Base-by-base conservation (phyloP, 371 early-diverging fungal genomes). In the Cokeromyces recurvatus region DNA sequence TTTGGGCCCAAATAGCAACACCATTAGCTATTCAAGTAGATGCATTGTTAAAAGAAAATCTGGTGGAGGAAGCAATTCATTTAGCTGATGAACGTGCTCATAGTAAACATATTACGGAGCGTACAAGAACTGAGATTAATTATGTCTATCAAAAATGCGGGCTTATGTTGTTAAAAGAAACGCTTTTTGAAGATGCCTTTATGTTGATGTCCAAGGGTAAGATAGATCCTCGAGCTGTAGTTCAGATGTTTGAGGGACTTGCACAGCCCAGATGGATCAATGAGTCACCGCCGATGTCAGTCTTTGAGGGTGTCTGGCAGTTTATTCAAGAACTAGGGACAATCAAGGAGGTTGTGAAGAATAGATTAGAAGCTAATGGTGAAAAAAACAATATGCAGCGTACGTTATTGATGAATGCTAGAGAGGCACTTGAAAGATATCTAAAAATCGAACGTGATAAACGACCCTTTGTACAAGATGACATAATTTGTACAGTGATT, bases 101-200 rank as follows among this genome's bases (percentile, higher is more conserved):
- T 29, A 66, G 76, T 4, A 50, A 45, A 12, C 54, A 73, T 10
- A 77, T 72, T 6, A 60, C 67, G 12, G 74, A 76, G 35, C 66
- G 79, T 24, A 27, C 77, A 23, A 53, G 68, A 38, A 48, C 55
- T 2, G 84, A 85, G 44, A 51, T 84, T 15, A 66, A 74, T 27
- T 78, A 75, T 36, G 74, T 83, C 8, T 82, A 83, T 46, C 82
- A 84, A 51, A 82, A 84, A 32, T 84, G 85, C 3, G 90, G 84
- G 5, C 40, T 89, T 4, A 50, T 85, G 12, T 74, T 77, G 31
- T 62, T 90, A 10, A 68, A 74, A 21, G 80, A 81, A 38, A 82
- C 87, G 0, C 44, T 82, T 0, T 88, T 89, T 59, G 85, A 87
- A 19, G 81, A 85, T 46, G 88, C 89, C 0, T 70, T 87, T 46